phyloP scores from a whole-genome alignment of 805 yeast species.

The Yarrowia hollandica region DNA sequence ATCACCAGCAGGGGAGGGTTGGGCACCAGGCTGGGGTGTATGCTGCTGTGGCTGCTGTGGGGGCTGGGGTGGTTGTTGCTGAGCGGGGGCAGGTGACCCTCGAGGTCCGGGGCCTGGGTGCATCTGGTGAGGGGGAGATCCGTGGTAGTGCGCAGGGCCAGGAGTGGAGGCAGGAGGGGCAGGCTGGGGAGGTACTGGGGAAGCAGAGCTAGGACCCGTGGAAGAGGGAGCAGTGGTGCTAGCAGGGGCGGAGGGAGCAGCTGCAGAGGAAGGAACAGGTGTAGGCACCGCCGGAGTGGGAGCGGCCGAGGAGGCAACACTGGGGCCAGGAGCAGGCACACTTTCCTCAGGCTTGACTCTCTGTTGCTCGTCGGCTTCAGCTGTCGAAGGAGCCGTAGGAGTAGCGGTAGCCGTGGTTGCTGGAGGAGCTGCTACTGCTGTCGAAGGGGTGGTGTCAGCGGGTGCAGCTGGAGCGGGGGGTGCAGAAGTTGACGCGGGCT shows the following conservation, averaged over 20 bases:
- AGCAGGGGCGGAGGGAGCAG: neutral
- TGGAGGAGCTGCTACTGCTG: neutral
- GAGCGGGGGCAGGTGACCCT: conserved; percentile 30
- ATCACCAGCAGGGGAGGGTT: conserved; percentile 3
- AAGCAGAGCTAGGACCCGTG: conserved; percentile 28
- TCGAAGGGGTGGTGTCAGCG: neutral
- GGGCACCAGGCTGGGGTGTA: conserved; percentile 8
- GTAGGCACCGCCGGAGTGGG: neutral
- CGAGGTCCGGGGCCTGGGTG: neutral
- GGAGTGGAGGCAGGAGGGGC: conserved; percentile 29
- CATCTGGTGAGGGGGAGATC: conserved; percentile 29
- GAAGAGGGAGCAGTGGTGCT: neutral
- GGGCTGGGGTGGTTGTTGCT: neutral
- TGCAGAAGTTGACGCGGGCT: neutral
- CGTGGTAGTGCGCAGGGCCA: conserved; percentile 27
- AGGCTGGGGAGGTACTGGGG: conserved; percentile 25
- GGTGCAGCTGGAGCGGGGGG: neutral
- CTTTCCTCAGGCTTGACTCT: conserved; percentile 6
- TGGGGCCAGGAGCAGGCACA: conserved; percentile 12
- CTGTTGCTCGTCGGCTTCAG: neutral
- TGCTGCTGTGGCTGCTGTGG: conserved; percentile 9
- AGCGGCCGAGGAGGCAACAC: neutral
- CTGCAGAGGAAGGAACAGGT: neutral
- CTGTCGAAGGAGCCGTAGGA: neutral
- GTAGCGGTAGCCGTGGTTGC: neutral